These are phyloP conservation scores for Arabidopsis thaliana DNA, from an alignment of 345 rosid genomes.

Conservation along the genomic window TAIR10.1 NC_003074.8:5780001-5780500, in stretches of 20 bases:
- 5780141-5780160: not conserved
- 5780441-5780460: not conserved
- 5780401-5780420: not conserved
- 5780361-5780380: not conserved
- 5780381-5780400: not conserved
- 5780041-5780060: too few relatives aligned
- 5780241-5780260: not conserved
- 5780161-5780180: not conserved
- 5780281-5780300: not conserved
- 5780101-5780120: not conserved
- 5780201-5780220: not conserved
- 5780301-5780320: not conserved
- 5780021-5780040: too few relatives aligned
- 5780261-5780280: not conserved
- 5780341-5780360: not conserved
- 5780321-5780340: not conserved
- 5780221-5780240: constrained; percentile 3
- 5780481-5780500: not conserved
- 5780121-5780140: constrained; percentile 1
- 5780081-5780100: not conserved
- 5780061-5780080: too few relatives aligned
- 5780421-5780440: not conserved
- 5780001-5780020: too few relatives aligned
- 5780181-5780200: not conserved
- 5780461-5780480: not conserved